phyloP scores from a whole-genome alignment of 2,329 filamentous ascomycete species.

The Epichloe bromicola region DNA sequence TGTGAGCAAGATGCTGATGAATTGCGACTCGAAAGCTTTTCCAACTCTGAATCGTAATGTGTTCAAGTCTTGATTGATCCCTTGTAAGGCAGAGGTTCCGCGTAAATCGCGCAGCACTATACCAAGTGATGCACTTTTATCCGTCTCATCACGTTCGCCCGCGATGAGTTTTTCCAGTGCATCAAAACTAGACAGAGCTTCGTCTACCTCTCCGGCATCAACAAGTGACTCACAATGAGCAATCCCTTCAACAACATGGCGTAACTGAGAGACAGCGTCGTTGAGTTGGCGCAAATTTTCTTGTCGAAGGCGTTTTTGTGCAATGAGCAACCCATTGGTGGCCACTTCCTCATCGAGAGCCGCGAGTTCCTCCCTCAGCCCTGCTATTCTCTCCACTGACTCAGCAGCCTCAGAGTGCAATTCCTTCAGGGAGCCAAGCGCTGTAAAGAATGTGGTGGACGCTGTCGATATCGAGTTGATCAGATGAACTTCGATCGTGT shows the following conservation, averaged over 20 bases:
- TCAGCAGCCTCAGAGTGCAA: constrained; percentile 85
- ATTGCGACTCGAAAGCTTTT: constrained; percentile 71
- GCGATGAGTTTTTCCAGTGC: constrained; percentile 67
- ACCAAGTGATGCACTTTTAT: constrained; percentile 15
- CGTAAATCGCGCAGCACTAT: constrained; percentile 53
- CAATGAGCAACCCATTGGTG: constrained; percentile 68
- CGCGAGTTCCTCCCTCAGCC: constrained; percentile 63
- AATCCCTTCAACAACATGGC: constrained; percentile 63
- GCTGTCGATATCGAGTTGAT: constrained; percentile 94
- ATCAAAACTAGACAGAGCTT: constrained; percentile 66
- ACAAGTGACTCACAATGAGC: constrained; percentile 68
- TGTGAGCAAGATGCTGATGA: constrained; percentile 61
- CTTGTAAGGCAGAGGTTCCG: constrained; percentile 64
- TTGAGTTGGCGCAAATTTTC: constrained; percentile 77
- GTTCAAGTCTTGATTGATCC: constrained; percentile 64
- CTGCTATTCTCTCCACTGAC: constrained; percentile 77
- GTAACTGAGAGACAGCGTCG: constrained; percentile 71
- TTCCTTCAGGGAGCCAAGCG: constrained; percentile 84
- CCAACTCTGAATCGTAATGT: constrained; percentile 71
- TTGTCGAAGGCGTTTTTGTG: constrained; percentile 66
- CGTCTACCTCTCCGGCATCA: constrained; percentile 70
- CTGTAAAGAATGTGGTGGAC: constrained; percentile 92
- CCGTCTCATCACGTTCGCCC: constrained; percentile 44
- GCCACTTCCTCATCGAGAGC: constrained; percentile 81
- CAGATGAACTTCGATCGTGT: constrained; percentile 93